Evolutionary conservation across 2,329 filamentous ascomycete species (phyloP).

Genomic region (Colletotrichum sojae): DNA sequence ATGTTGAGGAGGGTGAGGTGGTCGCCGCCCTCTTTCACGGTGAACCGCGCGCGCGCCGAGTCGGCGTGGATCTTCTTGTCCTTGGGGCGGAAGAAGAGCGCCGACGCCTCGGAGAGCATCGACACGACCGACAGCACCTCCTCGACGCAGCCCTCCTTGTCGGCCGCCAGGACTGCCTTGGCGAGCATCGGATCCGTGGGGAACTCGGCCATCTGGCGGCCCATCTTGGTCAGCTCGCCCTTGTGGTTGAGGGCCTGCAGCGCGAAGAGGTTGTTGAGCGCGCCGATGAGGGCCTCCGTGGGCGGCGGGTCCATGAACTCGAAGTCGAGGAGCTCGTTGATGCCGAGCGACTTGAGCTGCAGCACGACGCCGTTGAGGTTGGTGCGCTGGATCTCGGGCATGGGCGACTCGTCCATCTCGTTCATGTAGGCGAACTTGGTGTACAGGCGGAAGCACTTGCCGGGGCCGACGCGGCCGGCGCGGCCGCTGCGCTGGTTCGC

Average conservation of each 20-base stretch:
- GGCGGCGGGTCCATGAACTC: constrained; percentile 97
- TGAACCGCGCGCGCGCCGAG: constrained; percentile 89
- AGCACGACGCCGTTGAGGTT: constrained; percentile 89
- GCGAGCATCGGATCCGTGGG: constrained; percentile 93
- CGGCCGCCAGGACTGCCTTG: constrained; percentile 88
- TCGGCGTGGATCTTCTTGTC: constrained; percentile 98
- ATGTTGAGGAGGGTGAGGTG: constrained; percentile 91
- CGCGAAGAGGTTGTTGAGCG: constrained; percentile 91
- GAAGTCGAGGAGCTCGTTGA: constrained; percentile 93
- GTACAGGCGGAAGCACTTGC: constrained; percentile 94
- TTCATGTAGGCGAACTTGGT: constrained; percentile 96
- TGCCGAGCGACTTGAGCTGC: constrained; percentile 89
- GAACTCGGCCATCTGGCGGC: constrained; percentile 95
- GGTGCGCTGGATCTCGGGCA: constrained; percentile 92
- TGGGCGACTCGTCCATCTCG: constrained; percentile 92
- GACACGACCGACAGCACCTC: constrained; percentile 95
- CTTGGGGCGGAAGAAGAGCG: constrained; percentile 94
- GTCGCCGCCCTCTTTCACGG: constrained; percentile 90
- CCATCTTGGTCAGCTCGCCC: constrained; percentile 90
- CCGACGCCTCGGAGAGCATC: constrained; percentile 90
- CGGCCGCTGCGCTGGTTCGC: constrained; percentile 94
- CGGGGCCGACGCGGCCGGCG: constrained; percentile 91
- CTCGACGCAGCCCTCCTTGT: constrained; percentile 92
- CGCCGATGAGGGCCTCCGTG: constrained; percentile 88
- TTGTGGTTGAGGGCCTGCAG: constrained; percentile 90